Conservation (phyloP, 345 rosid genomes). For the Arabis hirsuta region DNA sequence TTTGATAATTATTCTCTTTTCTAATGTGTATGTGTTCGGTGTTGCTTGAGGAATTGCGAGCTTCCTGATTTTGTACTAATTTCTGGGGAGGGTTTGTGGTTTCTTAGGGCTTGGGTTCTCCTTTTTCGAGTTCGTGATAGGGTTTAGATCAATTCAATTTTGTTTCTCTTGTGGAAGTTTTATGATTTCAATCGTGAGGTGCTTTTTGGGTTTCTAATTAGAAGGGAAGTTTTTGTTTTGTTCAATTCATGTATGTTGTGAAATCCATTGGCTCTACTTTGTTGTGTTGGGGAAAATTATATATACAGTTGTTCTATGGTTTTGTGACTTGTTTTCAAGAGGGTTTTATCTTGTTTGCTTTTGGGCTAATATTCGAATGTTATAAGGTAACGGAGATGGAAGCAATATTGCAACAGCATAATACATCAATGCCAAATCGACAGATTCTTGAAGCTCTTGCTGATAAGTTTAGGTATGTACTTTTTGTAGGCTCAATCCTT, state of each 20-base stretch:
- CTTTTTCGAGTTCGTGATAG: slow-evolving; percentile 4
- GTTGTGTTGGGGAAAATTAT: not conserved
- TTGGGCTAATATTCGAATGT: slow-evolving; percentile 23
- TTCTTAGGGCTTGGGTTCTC: not conserved
- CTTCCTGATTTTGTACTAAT: not conserved
- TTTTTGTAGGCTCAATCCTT: slow-evolving; percentile 13
- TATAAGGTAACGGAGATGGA: slow-evolving; percentile 96
- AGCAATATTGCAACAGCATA: slow-evolving; percentile 75
- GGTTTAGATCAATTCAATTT: slow-evolving; percentile 26
- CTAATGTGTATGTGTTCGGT: slow-evolving; percentile 12
- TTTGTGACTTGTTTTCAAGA: slow-evolving; percentile 20
- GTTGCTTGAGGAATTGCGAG: slow-evolving; percentile 6
- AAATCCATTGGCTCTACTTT: not conserved
- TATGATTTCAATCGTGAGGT: not conserved
- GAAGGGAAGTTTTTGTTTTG: not conserved
- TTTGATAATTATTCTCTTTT: slow-evolving; percentile 1
- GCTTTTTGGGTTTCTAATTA: slow-evolving; percentile 7
- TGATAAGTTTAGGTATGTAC: slow-evolving; percentile 80
- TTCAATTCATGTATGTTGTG: not conserved
- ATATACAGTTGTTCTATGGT: not conserved
- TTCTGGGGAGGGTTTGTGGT: slow-evolving; percentile 3
- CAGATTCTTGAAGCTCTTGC: slow-evolving; percentile 81
- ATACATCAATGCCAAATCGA: slow-evolving; percentile 73
- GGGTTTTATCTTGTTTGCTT: slow-evolving; percentile 20
- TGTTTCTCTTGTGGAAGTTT: not conserved